Percentiles rank a stretch among this genome's conserved stretches.
Conservation (phyloP, 805 yeast species). For the Wickerhamiella dianesei region DNA sequence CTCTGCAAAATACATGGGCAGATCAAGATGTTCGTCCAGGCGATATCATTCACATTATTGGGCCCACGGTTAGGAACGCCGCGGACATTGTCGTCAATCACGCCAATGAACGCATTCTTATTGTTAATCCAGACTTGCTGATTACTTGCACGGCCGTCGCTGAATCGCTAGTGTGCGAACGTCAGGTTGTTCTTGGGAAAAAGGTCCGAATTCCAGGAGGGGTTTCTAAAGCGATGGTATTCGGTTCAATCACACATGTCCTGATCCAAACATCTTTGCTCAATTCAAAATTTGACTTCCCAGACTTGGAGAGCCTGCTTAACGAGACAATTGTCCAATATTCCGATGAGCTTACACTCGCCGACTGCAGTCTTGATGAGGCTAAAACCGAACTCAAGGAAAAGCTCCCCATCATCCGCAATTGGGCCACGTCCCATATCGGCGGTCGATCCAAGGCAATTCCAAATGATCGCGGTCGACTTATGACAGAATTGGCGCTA, state of each 20-base stretch:
- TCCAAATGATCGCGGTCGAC: conserved; percentile 5
- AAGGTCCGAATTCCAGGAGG: conserved; percentile 41
- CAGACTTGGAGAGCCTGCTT: conserved; percentile 18
- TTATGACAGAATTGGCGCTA: conserved; percentile 33
- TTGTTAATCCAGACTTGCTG: conserved; percentile 73
- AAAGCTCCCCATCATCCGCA: conserved; percentile 33
- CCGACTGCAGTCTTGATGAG: conserved; percentile 39
- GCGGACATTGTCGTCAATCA: conserved; percentile 33
- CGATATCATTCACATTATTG: conserved; percentile 22
- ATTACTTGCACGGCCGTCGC: conserved; percentile 74
- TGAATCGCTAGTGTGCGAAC: conserved; percentile 55
- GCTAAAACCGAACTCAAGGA: conserved; percentile 38
- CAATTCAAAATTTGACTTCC: conserved; percentile 2
- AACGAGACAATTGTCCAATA: conserved; percentile 18
- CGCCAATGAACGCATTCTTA: conserved; percentile 44
- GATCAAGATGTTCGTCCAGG: conserved; percentile 15
- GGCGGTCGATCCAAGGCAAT: neutral
- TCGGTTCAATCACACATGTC: conserved; percentile 76
- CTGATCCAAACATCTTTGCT: conserved; percentile 45
- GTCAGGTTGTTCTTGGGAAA: conserved; percentile 52
- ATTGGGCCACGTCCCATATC: conserved; percentile 21
- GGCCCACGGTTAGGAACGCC: neutral
- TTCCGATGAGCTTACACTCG: conserved; percentile 34
- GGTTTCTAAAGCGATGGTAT: conserved; percentile 47
- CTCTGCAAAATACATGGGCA: conserved; percentile 19